Conservation (phyloP, 2,329 filamentous ascomycete genomes). For the Capronia coronata region DNA sequence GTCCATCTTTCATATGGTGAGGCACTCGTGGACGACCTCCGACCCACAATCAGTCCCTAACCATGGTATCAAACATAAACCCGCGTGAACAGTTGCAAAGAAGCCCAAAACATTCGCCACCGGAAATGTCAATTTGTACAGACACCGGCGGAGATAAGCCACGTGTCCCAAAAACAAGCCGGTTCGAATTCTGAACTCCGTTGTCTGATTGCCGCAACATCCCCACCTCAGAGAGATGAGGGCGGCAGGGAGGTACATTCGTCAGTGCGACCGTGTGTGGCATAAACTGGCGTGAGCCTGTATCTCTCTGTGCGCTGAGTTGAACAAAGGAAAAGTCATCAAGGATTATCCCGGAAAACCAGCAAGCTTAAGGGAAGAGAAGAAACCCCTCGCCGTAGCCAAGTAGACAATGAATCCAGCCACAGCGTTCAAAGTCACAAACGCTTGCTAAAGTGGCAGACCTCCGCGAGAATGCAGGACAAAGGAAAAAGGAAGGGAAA, state of each 20-base stretch:
- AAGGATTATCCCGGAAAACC: conserved; percentile 23
- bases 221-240: neutral
- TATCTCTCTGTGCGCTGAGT: conserved; percentile 21
- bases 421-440: conserved; percentile 19
- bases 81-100: neutral
- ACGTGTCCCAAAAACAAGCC: conserved; percentile 3
- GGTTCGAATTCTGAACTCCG: neutral
- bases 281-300: conserved; percentile 27
- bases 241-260: conserved; percentile 7
- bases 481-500: conserved; percentile 17
- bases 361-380: conserved; percentile 22
- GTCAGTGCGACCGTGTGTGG: conserved; percentile 13
- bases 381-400: conserved; percentile 8
- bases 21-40: conserved; percentile 2
- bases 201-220: neutral
- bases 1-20: neutral
- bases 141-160: conserved; percentile 1
- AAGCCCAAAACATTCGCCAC: conserved; percentile 5
- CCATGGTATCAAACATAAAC: conserved; percentile 6
- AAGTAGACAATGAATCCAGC: conserved; percentile 12
- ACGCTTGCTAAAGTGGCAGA: conserved; percentile 28
- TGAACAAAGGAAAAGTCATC: conserved; percentile 20
- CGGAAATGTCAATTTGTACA: conserved; percentile 17
- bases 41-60: conserved; percentile 3
- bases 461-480: conserved; percentile 18